Evolutionary conservation across 768 basidiomycete genomes (phyloP).

Genomic region (Collybiopsis confluens): DNA sequence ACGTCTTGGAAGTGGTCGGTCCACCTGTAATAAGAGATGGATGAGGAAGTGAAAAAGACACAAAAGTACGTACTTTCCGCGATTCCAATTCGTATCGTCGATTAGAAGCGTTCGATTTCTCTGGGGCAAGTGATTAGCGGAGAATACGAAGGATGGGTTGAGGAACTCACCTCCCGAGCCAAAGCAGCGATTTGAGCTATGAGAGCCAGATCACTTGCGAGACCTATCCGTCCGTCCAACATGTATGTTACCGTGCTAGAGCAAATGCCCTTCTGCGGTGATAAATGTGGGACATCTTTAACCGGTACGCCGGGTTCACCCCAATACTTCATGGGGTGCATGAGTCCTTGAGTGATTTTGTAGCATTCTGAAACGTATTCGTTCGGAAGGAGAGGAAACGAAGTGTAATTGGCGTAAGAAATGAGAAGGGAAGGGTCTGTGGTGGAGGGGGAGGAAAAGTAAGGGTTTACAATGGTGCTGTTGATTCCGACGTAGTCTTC

Average conservation of each 20-base stretch:
- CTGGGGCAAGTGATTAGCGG: constrained; percentile 26
- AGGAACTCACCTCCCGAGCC: constrained; percentile 51
- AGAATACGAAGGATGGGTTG: background rate
- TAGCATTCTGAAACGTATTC: constrained; percentile 58
- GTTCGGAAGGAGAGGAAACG: constrained; percentile 50
- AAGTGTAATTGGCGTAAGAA: constrained; percentile 24
- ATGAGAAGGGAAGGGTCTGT: constrained; percentile 9
- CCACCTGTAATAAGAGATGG: constrained; percentile 41
- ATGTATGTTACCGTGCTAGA: constrained; percentile 68
- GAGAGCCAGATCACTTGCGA: constrained; percentile 61
- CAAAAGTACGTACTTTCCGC: constrained; percentile 50
- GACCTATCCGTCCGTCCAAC: constrained; percentile 61
- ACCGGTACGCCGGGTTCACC: constrained; percentile 24
- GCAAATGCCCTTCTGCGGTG: constrained; percentile 35
- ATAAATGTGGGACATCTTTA: constrained; percentile 31
- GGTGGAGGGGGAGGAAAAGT: constrained; percentile 11
- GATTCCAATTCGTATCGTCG: constrained; percentile 70
- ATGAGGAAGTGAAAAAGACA: background rate
- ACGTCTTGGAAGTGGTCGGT: constrained; percentile 61
- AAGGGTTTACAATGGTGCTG: constrained; percentile 8
- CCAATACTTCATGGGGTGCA: constrained; percentile 55
- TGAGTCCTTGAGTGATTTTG: constrained; percentile 37
- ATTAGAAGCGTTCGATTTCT: constrained; percentile 63
- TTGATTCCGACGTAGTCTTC: constrained; percentile 39
- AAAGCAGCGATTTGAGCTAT: constrained; percentile 65